Evolutionary conservation across 2,329 filamentous ascomycete species (phyloP).

Genomic region (Cyphellophora europaea): DNA sequence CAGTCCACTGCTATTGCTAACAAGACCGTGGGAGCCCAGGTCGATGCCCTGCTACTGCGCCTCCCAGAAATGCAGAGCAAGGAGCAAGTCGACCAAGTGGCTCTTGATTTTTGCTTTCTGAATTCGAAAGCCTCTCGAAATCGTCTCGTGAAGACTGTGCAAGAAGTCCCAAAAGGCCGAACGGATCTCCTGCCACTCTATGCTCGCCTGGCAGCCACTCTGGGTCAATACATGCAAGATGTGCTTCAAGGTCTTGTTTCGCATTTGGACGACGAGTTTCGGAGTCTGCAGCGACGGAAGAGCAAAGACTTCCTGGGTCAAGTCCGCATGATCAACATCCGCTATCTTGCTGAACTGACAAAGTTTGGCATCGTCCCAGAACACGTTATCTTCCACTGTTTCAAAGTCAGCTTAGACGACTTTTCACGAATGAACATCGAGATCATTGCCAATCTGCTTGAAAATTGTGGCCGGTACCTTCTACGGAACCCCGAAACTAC

Average conservation of each 20-base stretch:
- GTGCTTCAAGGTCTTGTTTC: constrained; percentile 85
- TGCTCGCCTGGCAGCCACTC: constrained; percentile 83
- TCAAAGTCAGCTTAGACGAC: constrained; percentile 94
- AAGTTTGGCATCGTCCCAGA: constrained; percentile 98
- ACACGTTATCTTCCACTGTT: constrained; percentile 96
- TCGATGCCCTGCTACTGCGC: constrained; percentile 77
- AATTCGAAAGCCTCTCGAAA: constrained; percentile 98
- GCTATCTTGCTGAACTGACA: constrained; percentile 94
- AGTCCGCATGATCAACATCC: constrained; percentile 85
- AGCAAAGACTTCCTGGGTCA: constrained; percentile 96
- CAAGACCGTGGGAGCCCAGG: constrained; percentile 94
- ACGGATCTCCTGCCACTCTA: constrained; percentile 85
- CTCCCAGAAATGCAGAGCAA: constrained; percentile 89
- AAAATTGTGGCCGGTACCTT: constrained; percentile 92
- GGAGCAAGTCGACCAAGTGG: constrained; percentile 81
- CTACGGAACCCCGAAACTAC: constrained; percentile 87
- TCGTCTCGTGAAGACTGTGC: constrained; percentile 80
- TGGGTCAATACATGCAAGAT: constrained; percentile 89
- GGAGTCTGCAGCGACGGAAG: constrained; percentile 90
- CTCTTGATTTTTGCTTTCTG: constrained; percentile 94
- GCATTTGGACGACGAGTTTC: constrained; percentile 92
- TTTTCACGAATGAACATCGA: constrained; percentile 99
- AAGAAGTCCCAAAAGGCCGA: constrained; percentile 89
- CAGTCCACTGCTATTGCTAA: constrained; percentile 91
- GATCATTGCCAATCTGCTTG: constrained; percentile 89